Conservation (phyloP, 768 basidiomycete genomes). For the Naganishia antarctica region DNA sequence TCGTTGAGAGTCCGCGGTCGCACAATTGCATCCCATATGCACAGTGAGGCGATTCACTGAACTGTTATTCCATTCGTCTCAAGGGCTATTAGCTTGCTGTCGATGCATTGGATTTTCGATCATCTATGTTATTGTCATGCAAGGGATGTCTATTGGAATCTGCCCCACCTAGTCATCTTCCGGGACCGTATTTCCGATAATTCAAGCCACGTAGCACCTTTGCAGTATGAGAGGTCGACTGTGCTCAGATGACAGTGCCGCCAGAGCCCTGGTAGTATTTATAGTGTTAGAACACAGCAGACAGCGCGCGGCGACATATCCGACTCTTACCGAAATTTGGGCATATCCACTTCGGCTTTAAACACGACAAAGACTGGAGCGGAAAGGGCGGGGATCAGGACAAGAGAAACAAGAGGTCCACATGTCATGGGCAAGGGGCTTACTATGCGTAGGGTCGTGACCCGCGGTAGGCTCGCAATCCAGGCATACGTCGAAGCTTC, state of each 20-base stretch:
- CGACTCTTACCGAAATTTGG: conserved; percentile 58
- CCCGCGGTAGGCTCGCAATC: conserved; percentile 74
- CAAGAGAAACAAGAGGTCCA: neutral
- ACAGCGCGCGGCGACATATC: too few species aligned
- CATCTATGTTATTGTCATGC: too few species aligned
- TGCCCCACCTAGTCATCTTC: too few species aligned
- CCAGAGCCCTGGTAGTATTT: conserved; percentile 47
- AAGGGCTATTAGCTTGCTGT: too few species aligned
- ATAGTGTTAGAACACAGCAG: conserved; percentile 38
- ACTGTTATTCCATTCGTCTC: too few species aligned
- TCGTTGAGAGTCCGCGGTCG: too few species aligned
- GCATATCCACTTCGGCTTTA: conserved; percentile 77
- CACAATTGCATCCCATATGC: too few species aligned
- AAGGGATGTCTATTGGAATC: too few species aligned
- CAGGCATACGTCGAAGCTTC: conserved; percentile 71
- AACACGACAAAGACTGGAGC: conserved; percentile 77
- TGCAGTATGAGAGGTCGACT: conserved; percentile 58
- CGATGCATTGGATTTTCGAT: too few species aligned
- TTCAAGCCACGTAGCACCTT: conserved; percentile 2
- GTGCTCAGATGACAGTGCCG: conserved; percentile 56
- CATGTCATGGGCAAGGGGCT: conserved; percentile 8
- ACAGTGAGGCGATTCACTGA: too few species aligned
- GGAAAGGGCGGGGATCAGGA: neutral
- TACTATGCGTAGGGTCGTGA: conserved; percentile 68
- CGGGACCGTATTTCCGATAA: too few species aligned